phyloP scores from a whole-genome alignment of 176 grass and related monocot species.

The Triticum urartu region DNA sequence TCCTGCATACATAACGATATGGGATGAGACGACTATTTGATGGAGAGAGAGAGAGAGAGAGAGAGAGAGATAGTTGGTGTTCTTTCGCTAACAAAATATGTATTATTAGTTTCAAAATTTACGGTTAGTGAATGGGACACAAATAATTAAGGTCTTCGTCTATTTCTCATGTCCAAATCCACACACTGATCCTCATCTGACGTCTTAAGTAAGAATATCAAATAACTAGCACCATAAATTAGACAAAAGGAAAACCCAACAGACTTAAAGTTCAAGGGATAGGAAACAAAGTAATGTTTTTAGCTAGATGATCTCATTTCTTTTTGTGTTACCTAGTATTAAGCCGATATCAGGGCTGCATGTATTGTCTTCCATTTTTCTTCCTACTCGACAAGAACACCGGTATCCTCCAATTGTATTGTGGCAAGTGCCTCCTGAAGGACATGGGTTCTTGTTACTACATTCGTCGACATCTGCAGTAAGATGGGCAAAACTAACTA shows the following conservation, averaged over 20 bases:
- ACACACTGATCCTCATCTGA: too few relatives aligned
- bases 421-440: background rate
- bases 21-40: background rate
- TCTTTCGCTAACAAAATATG: background rate
- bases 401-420: background rate
- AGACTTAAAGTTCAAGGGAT: too few relatives aligned
- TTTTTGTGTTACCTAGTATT: constrained; percentile 17
- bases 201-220: too few relatives aligned
- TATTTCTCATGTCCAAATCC: background rate
- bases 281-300: too few relatives aligned
- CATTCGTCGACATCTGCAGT: constrained; percentile 30
- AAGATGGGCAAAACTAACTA: background rate
- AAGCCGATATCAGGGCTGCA: constrained; percentile 10
- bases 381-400: constrained; percentile 34
- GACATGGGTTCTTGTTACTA: background rate
- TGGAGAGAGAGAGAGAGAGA: too few relatives aligned
- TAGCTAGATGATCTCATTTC: background rate
- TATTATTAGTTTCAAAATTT: background rate
- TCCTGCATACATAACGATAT: background rate
- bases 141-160: background rate
- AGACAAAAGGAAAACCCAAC: too few relatives aligned
- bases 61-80: too few relatives aligned
- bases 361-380: background rate
- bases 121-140: background rate
- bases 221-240: too few relatives aligned